Evolutionary conservation across 2,329 filamentous ascomycete species (phyloP), one percentile per base, ranked within the genome.

Genomic region (Arthrocladium fulminans): DNA sequence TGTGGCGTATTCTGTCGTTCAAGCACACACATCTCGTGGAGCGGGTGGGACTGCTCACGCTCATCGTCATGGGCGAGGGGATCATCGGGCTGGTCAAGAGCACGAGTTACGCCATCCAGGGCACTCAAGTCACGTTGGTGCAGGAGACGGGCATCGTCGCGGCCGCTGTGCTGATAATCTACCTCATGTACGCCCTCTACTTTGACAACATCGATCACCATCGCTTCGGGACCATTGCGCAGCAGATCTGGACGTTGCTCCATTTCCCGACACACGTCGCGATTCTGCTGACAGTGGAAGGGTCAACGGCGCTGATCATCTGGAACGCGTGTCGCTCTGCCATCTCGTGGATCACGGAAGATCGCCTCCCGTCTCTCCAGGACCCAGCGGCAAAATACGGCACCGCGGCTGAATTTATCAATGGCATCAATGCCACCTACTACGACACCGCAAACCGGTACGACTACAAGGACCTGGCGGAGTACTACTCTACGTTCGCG

Each of bases 61-160:
- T 83, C 41, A 81, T 84, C 51, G 79, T 84, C 48, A 73, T 84
- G 50, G 80, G 81, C 12, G 80, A 84, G 57, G 79, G 79, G 44
- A 75, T 81, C 13, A 80, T 83, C 17, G 67, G 65, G 24, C 67
- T 67, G 62, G 66, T 66, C 6, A 64, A 62, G 43, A 66, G 62
- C 59, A 46, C 47, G 6, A 35, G 45, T 1, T 38, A 49, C 20
- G 51, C 51, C 47, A 9, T 51, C 24, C 15, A 51, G 35, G 20
- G 44, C 35, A 45, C 48, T 19, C 23, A 50, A 17, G 30, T 42
- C 3, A 45, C 67, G 59, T 44, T 67, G 63, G 62, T 59, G 63
- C 34, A 65, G 63, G 55, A 65, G 64, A 43, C 50, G 66, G 50
- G 64, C 30, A 63, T 58, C 4, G 64, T 63, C 59, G 64, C 67